A percentile compares a stretch with the other conserved stretches of the same genome.
phyloP scores from a whole-genome alignment of 805 yeast species.

The Kluyveromyces nonfermentans region DNA sequence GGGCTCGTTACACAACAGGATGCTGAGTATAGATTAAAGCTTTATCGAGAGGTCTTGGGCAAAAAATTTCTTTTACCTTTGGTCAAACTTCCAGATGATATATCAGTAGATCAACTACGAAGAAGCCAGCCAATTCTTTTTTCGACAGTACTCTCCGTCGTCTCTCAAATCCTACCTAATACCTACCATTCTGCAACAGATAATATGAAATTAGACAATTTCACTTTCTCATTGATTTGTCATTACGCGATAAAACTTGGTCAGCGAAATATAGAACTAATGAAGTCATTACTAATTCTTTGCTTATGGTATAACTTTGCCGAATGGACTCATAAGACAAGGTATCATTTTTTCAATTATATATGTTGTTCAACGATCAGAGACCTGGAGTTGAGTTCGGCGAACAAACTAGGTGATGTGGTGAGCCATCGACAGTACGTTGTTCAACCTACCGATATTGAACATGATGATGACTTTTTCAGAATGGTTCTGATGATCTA shows the following conservation, averaged over 20 bases:
- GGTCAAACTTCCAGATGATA: constrained; percentile 40
- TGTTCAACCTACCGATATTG: constrained; percentile 15
- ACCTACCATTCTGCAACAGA: constrained; percentile 29
- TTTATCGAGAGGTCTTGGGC: constrained; percentile 42
- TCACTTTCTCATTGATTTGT: constrained; percentile 41
- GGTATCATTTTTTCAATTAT: constrained; percentile 60
- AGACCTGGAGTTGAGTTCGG: constrained; percentile 64
- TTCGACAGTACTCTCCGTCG: constrained; percentile 52
- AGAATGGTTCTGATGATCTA: constrained; percentile 41
- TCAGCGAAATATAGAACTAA: constrained; percentile 55
- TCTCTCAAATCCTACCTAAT: constrained; percentile 36
- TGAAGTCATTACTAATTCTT: constrained; percentile 51
- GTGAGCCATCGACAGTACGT: constrained; percentile 17
- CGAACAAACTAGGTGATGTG: constrained; percentile 30
- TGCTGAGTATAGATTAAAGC: constrained; percentile 43
- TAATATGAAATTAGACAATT: constrained; percentile 42
- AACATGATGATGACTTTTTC: constrained; percentile 13
- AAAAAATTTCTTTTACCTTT: constrained; percentile 40
- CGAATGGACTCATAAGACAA: constrained; percentile 69
- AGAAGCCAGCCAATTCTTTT: constrained; percentile 50
- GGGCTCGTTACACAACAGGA: constrained; percentile 53
- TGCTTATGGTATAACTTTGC: constrained; percentile 79
- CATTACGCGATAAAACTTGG: constrained; percentile 62
- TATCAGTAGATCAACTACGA: constrained; percentile 40
- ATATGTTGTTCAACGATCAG: constrained; percentile 59